Conservation (phyloP, 78 protist species). For the Planoprotostelium fungivorum region DNA sequence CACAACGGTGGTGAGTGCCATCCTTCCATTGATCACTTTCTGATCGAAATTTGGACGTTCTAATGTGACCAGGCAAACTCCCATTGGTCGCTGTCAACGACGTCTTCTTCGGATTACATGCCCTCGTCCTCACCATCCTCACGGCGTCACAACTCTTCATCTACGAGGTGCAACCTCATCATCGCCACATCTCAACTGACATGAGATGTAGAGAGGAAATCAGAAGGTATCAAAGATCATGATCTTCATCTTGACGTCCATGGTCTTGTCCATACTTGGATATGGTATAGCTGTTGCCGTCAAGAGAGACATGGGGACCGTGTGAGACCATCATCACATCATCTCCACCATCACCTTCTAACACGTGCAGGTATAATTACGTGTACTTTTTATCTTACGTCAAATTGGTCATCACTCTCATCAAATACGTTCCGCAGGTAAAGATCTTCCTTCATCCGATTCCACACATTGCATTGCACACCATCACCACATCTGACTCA, state of each 20-base stretch:
- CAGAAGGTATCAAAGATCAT: constrained; percentile 8
- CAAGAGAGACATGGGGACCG: neutral
- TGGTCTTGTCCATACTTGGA: neutral
- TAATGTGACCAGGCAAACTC: neutral
- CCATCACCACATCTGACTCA: neutral
- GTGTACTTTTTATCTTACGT: constrained; percentile 7
- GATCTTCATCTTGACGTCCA: neutral
- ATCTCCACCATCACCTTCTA: neutral
- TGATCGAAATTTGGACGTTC: neutral
- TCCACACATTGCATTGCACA: neutral
- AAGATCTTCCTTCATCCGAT: neutral
- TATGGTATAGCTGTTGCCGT: neutral
- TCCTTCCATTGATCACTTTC: neutral
- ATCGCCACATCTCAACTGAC: too few species aligned
- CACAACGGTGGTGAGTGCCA: neutral
- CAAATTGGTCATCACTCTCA: constrained; percentile 39
- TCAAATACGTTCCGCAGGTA: constrained; percentile 64
- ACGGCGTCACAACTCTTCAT: constrained; percentile 10
- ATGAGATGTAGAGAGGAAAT: constrained; percentile 30
- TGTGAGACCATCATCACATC: neutral
- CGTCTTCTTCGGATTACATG: constrained; percentile 52
- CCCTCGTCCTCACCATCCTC: constrained; percentile 9
- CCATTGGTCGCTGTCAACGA: constrained; percentile 12
- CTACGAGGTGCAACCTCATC: too few species aligned
- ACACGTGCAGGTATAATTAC: constrained; percentile 12